A percentile compares a stretch with the other conserved stretches of the same genome.
Evolutionary conservation across 768 basidiomycete species (phyloP).

Genomic region (Ephemerocybe angulata): DNA sequence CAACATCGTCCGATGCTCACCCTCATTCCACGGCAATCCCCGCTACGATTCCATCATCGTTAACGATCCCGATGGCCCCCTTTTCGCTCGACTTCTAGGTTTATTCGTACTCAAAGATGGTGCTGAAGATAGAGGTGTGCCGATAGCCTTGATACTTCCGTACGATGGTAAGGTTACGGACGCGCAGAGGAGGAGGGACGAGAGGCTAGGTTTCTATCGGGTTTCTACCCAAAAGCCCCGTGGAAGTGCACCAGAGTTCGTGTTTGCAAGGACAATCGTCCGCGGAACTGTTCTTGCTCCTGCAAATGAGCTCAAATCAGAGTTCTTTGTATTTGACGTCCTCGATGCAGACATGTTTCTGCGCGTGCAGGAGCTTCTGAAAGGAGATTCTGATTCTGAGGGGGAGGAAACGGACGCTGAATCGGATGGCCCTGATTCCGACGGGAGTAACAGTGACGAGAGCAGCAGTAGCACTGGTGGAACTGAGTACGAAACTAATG

Average conservation of each 20-base stretch:
- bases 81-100: slow-evolving; percentile 4
- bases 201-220: neutral
- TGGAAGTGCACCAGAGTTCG: neutral
- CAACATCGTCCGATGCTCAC: slow-evolving; percentile 18
- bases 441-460: neutral
- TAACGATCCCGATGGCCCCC: neutral
- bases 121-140: neutral
- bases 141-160: neutral
- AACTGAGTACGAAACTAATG: neutral
- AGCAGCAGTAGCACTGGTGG: neutral
- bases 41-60: slow-evolving; percentile 14
- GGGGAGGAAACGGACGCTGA: neutral
- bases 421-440: no score
- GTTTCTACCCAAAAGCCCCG: neutral
- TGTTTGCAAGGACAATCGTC: slow-evolving; percentile 1
- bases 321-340: slow-evolving; percentile 1
- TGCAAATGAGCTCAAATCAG: neutral
- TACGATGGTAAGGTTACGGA: neutral
- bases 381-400: neutral
- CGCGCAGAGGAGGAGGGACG: neutral
- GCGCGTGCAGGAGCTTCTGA: neutral
- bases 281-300: neutral
- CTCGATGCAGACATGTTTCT: slow-evolving; percentile 2
- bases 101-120: neutral
- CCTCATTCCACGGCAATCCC: slow-evolving; percentile 8